Base-by-base conservation (phyloP, 805 yeast genomes). In the Priceomyces castillae region DNA sequence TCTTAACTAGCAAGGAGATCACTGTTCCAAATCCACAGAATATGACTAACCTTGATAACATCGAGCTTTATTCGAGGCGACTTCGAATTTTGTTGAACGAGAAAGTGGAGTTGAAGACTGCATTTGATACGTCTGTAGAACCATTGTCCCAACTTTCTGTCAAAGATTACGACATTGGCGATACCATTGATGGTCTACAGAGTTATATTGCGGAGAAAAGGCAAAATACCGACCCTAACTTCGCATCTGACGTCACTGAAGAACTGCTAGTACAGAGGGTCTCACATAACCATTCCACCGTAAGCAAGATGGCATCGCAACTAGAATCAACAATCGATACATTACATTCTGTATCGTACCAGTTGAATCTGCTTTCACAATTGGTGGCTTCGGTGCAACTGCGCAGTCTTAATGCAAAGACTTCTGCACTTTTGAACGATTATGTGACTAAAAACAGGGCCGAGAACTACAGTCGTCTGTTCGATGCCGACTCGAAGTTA, bases 21-120 rank as follows among this genome's bases (percentile, higher is more conserved):
- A 54, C 76, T 26, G 59, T 71, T 28, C 84, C 87, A 1, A 85
- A 86, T 56, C 76, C 78, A n/a, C 71, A 78, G 37, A 86, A 86
- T 52, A 59, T 64, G 7, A 66, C 75, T 30, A 84, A 84, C 54
- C 46, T 53, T 30, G 64, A 69, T 34, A 78, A 77, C 40, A 59
- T 82, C 15, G 65, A 70, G 25, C 61, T 73, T 30, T 77, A 77
- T 51, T 66, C 69, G 28, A 54, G 62, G 23, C 73, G 78, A 48
- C 60, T 82, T 40, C 52, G 56, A 9, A 63, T 65, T 17, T 60
- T 84, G 40, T 61, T 65, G 33, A 54, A 57, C 22, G 84, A 82
- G 44, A 75, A 73, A 45, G 57, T 52, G 7, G 66, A 65, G 30
- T 81, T 87, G 84, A 62, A 61, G 42, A 52, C 57, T 14, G 55